A percentile compares a stretch with the other conserved stretches of the same genome.
Evolutionary conservation across 805 yeast genomes (phyloP).

Genomic region (Starmerella roubikii): DNA sequence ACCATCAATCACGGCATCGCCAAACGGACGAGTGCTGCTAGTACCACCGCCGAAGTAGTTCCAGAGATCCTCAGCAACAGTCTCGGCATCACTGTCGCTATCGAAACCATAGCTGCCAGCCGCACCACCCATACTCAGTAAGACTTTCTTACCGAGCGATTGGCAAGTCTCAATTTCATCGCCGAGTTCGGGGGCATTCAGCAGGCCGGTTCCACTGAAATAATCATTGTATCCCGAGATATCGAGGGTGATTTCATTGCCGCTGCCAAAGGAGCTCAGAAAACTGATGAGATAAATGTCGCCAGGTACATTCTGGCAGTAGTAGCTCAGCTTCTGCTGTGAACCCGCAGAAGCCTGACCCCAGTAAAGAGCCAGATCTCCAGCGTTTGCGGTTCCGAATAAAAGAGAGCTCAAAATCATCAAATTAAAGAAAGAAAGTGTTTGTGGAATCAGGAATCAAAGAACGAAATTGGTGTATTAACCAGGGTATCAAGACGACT

Average conservation of each 20-base stretch:
- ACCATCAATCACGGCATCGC: conserved; percentile 66
- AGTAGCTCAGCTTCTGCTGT: conserved; percentile 36
- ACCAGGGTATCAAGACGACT: no score
- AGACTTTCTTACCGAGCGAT: conserved; percentile 56
- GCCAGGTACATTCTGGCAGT: conserved; percentile 56
- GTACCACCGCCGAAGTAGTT: conserved; percentile 39
- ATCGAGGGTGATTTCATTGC: conserved; percentile 30
- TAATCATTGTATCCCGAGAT: conserved; percentile 38
- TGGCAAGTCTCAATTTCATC: conserved; percentile 67
- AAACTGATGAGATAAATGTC: conserved; percentile 55
- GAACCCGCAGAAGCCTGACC: conserved; percentile 70
- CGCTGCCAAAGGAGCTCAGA: conserved; percentile 43
- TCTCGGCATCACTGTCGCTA: conserved; percentile 40
- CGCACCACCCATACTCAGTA: conserved; percentile 72
- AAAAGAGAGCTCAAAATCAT: conserved; percentile 6
- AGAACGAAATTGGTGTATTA: background rate
- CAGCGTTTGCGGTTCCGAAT: conserved; percentile 9
- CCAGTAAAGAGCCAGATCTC: conserved; percentile 75
- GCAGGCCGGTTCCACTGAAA: conserved; percentile 29
- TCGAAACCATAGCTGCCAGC: conserved; percentile 42
- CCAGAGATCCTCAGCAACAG: conserved; percentile 43
- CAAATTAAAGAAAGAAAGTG: background rate
- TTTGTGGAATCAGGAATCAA: background rate
- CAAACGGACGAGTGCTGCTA: conserved; percentile 41
- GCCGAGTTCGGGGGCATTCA: conserved; percentile 38